Evolutionary conservation across 345 rosid genomes (phyloP), one percentile per base, ranked within the genome.

Genomic region (Salix brachista): DNA sequence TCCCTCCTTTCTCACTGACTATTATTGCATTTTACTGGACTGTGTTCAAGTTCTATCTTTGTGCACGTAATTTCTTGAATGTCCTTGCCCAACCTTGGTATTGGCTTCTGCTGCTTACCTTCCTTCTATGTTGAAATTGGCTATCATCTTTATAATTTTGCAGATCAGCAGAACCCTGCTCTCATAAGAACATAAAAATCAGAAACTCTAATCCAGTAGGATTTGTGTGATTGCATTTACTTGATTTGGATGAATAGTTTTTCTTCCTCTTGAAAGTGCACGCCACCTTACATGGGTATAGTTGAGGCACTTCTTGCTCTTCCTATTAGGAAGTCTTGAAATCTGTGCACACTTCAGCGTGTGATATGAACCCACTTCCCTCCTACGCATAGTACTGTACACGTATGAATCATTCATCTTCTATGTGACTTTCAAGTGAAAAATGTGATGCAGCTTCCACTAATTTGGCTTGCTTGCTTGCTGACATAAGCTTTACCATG

Each of bases 401-500:
- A 69, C 14, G 44, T 42, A 44, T 32, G 21, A 7, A 19, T 9
- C 34, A 41, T 65, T 28, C 21, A 34, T 74, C n/a, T 39, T 70
- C 60, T 74, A 37, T 70, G 65, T 23, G 30, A 34, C 72, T 62
- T 80, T 77, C 54, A 26, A 70, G 25, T 52, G 65, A 46, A 72
- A 58, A 25, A 67, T 28, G 32, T 42, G 34, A 21, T 8, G 67
- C 62, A 58, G 52, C 30, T 9, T n/a, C 48, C 16, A 16, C 32
- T 69, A 32, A 39, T 68, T 39, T 52, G 36, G 23, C 3, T 77
- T 32, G 21, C 7, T 46, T 56, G 39, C 16, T 69, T 54, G 62
- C 65, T 66, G 71, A 77, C 46, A 50, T 74, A 71, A 71, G 68
- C 70, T 80, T 28, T 71, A 50, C 56, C 36, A 60, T 81, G 71